Evolutionary conservation across 495 filamentous ascomycete species (phyloP), one percentile per base, ranked within the genome.

Genomic region (Aspergillus leporis): DNA sequence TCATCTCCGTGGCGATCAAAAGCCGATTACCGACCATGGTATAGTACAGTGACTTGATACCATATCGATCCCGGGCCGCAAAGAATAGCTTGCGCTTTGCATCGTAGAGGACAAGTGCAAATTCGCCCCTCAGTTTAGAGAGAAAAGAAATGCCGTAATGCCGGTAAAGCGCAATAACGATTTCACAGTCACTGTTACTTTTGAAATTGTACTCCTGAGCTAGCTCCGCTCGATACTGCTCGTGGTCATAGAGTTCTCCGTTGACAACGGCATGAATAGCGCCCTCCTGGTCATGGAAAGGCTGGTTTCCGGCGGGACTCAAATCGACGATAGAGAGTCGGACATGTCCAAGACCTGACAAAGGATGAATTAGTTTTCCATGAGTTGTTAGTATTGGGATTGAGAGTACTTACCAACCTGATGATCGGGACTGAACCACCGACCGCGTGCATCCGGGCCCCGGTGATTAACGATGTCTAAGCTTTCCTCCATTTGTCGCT

Each of bases 261-360:
- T 83, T 84, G 54, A 83, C 75, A 41, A 84, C 75, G 4, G 78
- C 81, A 65, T 83, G 78, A 28, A 83, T 70, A 0, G 45, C 61
- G 34, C 63, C 57, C 43, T 71, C 66, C n/a, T 19, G 40, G 62
- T 70, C 66, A 46, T 78, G 71, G 53, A 83, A 75, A 4, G 81
- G 81, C 46, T 85, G 81, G 18, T 63, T 60, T 21, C 74, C 81
- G 14, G 63, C 62, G 0, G 78, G 64, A 48, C 68, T 73, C 9
- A 83, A 73, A 62, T 84, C 81, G 53, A 80, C 78, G 61, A 83
- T 84, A 5, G 77, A 71, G 2, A 85, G 70, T 23, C 81, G 74
- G 45, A 72, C 69, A 59, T 79, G 78, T 22, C 75, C 77, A 31
- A 79, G 72, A 13, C 65, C 65, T 67, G 1, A n/a, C 1, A 5